Evolutionary conservation across 2,329 filamentous ascomycete species (phyloP).

Genomic region (Neofusicoccum laricinum): DNA sequence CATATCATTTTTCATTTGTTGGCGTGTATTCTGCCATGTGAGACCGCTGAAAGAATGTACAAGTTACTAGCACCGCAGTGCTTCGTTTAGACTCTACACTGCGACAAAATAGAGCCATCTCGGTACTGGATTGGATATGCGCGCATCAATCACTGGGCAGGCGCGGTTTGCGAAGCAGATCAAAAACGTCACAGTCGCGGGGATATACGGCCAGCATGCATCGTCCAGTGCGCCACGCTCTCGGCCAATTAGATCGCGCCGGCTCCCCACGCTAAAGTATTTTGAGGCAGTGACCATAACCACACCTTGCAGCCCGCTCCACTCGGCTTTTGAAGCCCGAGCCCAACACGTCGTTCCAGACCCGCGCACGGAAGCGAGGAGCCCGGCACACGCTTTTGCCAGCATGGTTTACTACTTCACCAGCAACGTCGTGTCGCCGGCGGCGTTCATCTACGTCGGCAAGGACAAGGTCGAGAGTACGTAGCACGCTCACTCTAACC

Average conservation of each 20-base stretch:
- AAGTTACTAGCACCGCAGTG: not conserved
- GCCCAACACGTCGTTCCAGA: not conserved
- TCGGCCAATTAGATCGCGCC: not conserved
- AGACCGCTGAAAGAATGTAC: constrained; percentile 12
- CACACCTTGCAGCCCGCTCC: not conserved
- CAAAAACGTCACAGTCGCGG: not conserved
- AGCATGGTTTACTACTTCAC: constrained; percentile 94
- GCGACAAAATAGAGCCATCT: not conserved
- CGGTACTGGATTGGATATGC: not conserved
- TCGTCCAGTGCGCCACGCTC: not conserved
- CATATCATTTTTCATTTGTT: constrained; percentile 16
- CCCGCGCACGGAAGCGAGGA: not conserved
- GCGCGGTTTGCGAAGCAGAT: too few species aligned
- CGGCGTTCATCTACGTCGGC: constrained; percentile 90
- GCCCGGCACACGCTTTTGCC: not conserved
- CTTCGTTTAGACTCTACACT: not conserved
- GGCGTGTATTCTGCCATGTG: not conserved
- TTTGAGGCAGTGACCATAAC: constrained; percentile 7
- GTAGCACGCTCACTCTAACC: constrained; percentile 26
- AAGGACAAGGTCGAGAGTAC: constrained; percentile 99
- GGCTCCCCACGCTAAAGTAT: constrained; percentile 9
- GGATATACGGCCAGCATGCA: not conserved
- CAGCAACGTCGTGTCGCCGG: constrained; percentile 75
- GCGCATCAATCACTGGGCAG: too few species aligned
- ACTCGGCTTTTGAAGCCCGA: not conserved